Percentiles rank a stretch among this genome's conserved stretches.
Evolutionary conservation across 2,329 filamentous ascomycete species (phyloP).

Genomic region (Hymenoscyphus salicellus): DNA sequence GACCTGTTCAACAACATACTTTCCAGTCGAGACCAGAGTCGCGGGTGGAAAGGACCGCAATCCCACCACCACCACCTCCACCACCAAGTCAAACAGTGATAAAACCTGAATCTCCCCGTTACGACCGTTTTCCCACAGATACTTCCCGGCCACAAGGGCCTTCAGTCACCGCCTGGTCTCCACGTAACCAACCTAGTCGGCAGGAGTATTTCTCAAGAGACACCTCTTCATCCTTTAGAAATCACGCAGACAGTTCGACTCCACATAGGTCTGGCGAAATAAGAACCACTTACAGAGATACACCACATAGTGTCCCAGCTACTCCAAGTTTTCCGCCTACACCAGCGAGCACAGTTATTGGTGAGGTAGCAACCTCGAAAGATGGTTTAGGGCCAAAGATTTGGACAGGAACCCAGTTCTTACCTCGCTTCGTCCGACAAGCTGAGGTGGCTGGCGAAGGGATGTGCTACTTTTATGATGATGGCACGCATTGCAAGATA

Average conservation of each 20-base stretch:
- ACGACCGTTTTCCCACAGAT: constrained; percentile 25
- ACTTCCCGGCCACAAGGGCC: constrained; percentile 19
- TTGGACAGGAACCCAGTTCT: constrained; percentile 65
- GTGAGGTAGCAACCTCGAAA: constrained; percentile 43
- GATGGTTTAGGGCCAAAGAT: constrained; percentile 65
- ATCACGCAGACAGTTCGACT: constrained; percentile 25
- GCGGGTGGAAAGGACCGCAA: constrained; percentile 26
- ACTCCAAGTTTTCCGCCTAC: constrained; percentile 29
- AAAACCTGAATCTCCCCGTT: constrained; percentile 33
- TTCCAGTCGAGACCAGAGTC: constrained; percentile 27
- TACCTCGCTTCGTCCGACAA: constrained; percentile 62
- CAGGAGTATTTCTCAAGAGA: constrained; percentile 32
- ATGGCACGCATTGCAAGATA: constrained; percentile 77
- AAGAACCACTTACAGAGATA: constrained; percentile 27
- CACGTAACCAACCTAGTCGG: constrained; percentile 27
- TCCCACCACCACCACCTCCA: constrained; percentile 29
- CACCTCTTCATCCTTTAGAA: constrained; percentile 33
- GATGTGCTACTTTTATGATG: constrained; percentile 81
- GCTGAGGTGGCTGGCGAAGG: constrained; percentile 74
- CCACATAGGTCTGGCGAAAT: constrained; percentile 27
- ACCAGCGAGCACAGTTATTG: constrained; percentile 25
- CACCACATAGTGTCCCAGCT: constrained; percentile 18
- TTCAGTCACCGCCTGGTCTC: constrained; percentile 31
- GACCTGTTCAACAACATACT: constrained; percentile 25
- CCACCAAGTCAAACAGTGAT: constrained; percentile 16